phyloP scores from a whole-genome alignment of 768 basidiomycete species.

The Agrocybe pediades region DNA sequence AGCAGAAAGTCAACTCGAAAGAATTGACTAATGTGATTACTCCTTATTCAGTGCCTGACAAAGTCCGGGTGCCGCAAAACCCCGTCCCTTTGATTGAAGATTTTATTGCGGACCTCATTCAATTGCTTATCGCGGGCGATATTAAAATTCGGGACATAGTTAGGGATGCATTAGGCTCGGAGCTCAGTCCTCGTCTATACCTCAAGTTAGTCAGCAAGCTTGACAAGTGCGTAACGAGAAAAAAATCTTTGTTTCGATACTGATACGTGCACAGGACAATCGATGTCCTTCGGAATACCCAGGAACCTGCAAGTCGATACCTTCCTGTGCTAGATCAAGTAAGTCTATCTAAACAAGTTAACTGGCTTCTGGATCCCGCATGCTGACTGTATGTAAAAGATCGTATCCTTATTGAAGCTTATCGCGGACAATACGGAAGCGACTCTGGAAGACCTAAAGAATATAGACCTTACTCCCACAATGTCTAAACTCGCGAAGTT shows the following conservation, averaged over 20 bases:
- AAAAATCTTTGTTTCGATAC: background rate
- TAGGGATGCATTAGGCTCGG: slow-evolving; percentile 77
- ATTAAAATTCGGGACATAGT: slow-evolving; percentile 76
- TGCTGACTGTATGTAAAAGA: slow-evolving; percentile 40
- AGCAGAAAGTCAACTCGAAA: slow-evolving; percentile 51
- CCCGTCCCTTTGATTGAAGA: slow-evolving; percentile 58
- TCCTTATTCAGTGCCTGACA: slow-evolving; percentile 62
- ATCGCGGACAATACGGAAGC: slow-evolving; percentile 72
- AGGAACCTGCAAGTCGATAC: slow-evolving; percentile 39
- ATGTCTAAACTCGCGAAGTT: slow-evolving; percentile 63
- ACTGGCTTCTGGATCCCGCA: background rate
- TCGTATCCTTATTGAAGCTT: slow-evolving; percentile 73
- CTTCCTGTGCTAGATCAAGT: slow-evolving; percentile 75
- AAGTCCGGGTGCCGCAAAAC: slow-evolving; percentile 64
- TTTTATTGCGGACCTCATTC: slow-evolving; percentile 72
- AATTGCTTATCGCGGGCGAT: slow-evolving; percentile 62
- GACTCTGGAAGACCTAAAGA: slow-evolving; percentile 58
- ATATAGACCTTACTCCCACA: slow-evolving; percentile 63
- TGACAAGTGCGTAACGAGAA: slow-evolving; percentile 60
- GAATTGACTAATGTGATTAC: slow-evolving; percentile 58
- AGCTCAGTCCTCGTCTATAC: slow-evolving; percentile 74
- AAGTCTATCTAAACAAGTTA: too few species aligned
- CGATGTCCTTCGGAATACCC: slow-evolving; percentile 24
- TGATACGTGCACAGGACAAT: slow-evolving; percentile 6
- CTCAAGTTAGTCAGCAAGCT: slow-evolving; percentile 67